phyloP scores from a whole-genome alignment of 768 basidiomycete genomes.

The Auricularia heimuer region DNA sequence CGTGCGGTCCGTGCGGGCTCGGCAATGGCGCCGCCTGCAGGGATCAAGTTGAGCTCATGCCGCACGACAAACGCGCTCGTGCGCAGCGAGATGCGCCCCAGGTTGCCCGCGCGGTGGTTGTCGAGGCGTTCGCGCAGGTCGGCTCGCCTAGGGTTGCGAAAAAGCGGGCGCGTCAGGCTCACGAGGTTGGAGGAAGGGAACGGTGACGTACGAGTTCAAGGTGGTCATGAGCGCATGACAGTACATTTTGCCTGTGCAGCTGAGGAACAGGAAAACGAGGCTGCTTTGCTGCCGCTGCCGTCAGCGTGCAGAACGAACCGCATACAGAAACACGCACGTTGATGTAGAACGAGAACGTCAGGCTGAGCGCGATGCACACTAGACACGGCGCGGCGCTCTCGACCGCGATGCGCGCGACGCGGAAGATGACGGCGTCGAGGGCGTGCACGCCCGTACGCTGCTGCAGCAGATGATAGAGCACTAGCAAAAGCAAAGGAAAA shows the following conservation, averaged over 20 bases:
- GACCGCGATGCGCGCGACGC: background rate
- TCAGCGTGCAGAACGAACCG: background rate
- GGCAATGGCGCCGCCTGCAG: too few species aligned
- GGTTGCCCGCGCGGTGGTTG: background rate
- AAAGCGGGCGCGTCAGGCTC: too few species aligned
- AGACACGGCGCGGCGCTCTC: background rate
- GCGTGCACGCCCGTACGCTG: background rate
- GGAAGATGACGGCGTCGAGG: background rate
- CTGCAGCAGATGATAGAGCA: background rate
- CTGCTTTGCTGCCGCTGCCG: background rate
- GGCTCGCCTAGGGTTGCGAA: background rate
- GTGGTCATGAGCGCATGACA: background rate
- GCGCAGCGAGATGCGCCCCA: background rate
- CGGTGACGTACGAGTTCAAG: background rate
- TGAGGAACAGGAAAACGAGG: background rate
- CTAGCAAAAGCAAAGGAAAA: background rate
- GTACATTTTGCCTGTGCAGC: background rate
- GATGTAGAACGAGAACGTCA: background rate
- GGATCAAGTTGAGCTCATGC: too few species aligned
- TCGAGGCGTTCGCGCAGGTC: background rate
- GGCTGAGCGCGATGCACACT: background rate
- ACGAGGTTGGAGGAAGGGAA: too few species aligned
- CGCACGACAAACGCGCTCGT: background rate
- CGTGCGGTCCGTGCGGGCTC: too few species aligned
- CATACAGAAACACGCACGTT: background rate